A percentile compares a stretch with the other conserved stretches of the same genome.
Conservation (phyloP, 2,329 filamentous ascomycete genomes). For the Monilinia fructigena region DNA sequence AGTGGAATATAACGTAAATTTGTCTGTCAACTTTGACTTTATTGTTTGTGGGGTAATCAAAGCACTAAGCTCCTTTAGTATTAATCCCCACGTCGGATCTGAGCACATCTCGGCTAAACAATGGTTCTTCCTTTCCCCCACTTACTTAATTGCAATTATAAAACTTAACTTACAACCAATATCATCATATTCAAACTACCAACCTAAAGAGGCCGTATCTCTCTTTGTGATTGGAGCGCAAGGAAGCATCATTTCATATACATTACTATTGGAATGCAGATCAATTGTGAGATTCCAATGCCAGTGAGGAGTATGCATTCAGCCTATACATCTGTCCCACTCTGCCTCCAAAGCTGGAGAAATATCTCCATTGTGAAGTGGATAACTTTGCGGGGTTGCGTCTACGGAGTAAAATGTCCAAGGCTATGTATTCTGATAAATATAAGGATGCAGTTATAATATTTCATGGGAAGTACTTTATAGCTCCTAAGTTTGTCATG, state of each 20-base stretch:
- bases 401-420: neutral
- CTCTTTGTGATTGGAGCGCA: neutral
- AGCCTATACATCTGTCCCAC: constrained; percentile 11
- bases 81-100: neutral
- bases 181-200: neutral
- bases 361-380: neutral
- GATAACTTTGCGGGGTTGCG: neutral
- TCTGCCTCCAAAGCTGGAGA: neutral
- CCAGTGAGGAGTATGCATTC: constrained; percentile 9
- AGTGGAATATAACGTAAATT: neutral
- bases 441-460: constrained; percentile 6
- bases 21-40: no score
- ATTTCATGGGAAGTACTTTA: neutral
- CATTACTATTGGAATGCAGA: neutral
- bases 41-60: neutral
- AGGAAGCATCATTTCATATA: neutral
- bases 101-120: neutral
- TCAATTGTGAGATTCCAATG: neutral
- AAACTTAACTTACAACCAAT: neutral
- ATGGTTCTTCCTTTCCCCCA: neutral
- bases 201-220: neutral
- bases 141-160: neutral
- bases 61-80: neutral
- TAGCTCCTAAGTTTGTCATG: neutral
- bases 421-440: neutral